Evolutionary conservation across 441 rosid genomes (phyloP), one percentile per base, ranked within the genome.

Genomic region (Euphorbia celastroides): DNA sequence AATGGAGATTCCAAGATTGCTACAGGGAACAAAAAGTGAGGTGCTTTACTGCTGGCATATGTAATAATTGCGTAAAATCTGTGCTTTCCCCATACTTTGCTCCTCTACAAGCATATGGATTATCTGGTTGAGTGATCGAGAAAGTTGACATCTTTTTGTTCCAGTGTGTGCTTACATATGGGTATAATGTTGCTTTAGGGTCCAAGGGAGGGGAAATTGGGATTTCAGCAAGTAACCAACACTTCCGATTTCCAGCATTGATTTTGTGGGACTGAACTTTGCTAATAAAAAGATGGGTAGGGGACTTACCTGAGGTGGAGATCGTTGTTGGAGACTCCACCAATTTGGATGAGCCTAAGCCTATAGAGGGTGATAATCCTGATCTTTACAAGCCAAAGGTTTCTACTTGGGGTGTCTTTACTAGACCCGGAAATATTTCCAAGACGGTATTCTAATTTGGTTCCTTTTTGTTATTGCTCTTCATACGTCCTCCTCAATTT

Each of bases 391-490:
- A 87, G 75, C 98, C 97, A 7, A 88, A 79, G 79, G 96, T 92
- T 74, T 88, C 97, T 3, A 83, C 97, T 1, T 90, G 97, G 97
- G 97, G 98, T 58, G 96, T 93, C 70, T 87, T 87, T 67, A 97
- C 96, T 11, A 82, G 97, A 65, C 94, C 97, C 13, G 86, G 81
- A 78, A 81, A 90, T 79, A 90, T 93, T 76, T 93, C 98, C 62
- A 80, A 82, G 74, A 79, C 86, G 74, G 98, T 90, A 86, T 69
- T 73, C 26, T 17, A 38, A 22, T 31, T 12, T 26, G 41, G 36
- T 26, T 26, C 57, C 0, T 1, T 51, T 36, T n/a, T 2, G 7
- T 61, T 56, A 19, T 30, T 32, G 22, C 20, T 61, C 31, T 13
- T 1, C 30, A 23, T 5, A 27, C 31, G 23, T n/a, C n/a, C n/a